A percentile compares a stretch with the other conserved stretches of the same genome.
Evolutionary conservation across 345 rosid genomes (phyloP).

Genomic region (Garcia nutans): DNA sequence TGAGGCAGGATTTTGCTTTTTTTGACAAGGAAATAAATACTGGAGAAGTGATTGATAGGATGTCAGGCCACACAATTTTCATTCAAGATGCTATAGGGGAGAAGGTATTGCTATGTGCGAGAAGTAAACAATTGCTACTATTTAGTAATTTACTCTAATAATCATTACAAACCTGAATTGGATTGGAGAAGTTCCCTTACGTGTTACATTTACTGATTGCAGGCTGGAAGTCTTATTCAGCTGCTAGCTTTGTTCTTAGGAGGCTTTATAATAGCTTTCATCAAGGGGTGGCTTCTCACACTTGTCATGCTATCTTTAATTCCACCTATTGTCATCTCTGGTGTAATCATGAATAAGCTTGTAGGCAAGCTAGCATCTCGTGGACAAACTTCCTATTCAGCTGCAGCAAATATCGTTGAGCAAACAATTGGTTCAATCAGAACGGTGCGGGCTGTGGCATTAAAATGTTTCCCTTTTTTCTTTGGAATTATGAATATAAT

Average conservation of each 20-base stretch:
- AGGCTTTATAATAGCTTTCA: slow-evolving; percentile 21
- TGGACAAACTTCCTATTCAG: slow-evolving; percentile 14
- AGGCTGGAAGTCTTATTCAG: slow-evolving; percentile 25
- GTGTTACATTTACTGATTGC: background rate
- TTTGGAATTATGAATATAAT: background rate
- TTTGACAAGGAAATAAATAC: slow-evolving; percentile 23
- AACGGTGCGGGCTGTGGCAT: slow-evolving; percentile 19
- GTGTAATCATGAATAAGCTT: slow-evolving; percentile 7
- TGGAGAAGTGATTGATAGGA: slow-evolving; percentile 20
- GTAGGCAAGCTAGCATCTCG: slow-evolving; percentile 15
- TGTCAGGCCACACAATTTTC: slow-evolving; percentile 22
- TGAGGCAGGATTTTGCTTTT: slow-evolving; percentile 22
- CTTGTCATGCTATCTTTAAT: slow-evolving; percentile 20
- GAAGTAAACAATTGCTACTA: background rate
- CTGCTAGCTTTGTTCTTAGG: slow-evolving; percentile 12
- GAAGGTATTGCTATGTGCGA: slow-evolving; percentile 8
- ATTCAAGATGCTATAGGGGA: slow-evolving; percentile 29
- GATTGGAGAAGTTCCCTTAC: background rate
- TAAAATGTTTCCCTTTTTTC: too few species aligned
- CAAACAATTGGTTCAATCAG: slow-evolving; percentile 23
- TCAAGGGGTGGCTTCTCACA: slow-evolving; percentile 26
- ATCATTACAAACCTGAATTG: background rate
- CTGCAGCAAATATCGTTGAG: slow-evolving; percentile 16
- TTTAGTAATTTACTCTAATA: background rate
- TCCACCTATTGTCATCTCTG: slow-evolving; percentile 19